A percentile compares a stretch with the other conserved stretches of the same genome.
Evolutionary conservation across 140 eudicot species (phyloP).

Genomic region (Oenanthe javanica): DNA sequence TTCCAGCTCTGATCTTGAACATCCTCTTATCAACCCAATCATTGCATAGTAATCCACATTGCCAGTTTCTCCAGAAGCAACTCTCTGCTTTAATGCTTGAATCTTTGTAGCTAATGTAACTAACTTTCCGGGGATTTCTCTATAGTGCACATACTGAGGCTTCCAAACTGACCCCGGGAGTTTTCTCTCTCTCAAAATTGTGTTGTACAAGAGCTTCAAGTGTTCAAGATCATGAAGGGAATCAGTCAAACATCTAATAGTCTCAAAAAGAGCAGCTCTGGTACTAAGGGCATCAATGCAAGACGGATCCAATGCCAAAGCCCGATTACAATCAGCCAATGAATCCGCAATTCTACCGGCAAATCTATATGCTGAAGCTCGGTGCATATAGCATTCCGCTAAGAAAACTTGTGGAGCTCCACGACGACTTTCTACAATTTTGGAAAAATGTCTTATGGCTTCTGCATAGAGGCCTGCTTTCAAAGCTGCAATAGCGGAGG

Average conservation of each 20-base stretch:
- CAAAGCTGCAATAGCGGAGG: slow-evolving; percentile 83
- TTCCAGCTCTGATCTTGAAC: slow-evolving; percentile 64
- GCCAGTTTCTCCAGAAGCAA: slow-evolving; percentile 74
- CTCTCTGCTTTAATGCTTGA: slow-evolving; percentile 63
- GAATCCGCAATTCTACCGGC: slow-evolving; percentile 72
- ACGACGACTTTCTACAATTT: slow-evolving; percentile 81
- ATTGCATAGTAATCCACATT: slow-evolving; percentile 69
- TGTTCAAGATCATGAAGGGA: slow-evolving; percentile 89
- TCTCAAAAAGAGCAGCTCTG: slow-evolving; percentile 69
- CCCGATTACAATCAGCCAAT: slow-evolving; percentile 75
- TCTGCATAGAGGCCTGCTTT: slow-evolving; percentile 82
- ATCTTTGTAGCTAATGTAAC: slow-evolving; percentile 49
- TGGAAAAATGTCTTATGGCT: slow-evolving; percentile 82
- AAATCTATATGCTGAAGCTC: slow-evolving; percentile 63
- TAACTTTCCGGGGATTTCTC: slow-evolving; percentile 73
- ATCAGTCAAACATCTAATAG: slow-evolving; percentile 66
- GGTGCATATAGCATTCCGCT: slow-evolving; percentile 76
- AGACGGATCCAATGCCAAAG: slow-evolving; percentile 69
- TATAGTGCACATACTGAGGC: slow-evolving; percentile 54
- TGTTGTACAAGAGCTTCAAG: slow-evolving; percentile 62
- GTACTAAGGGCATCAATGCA: slow-evolving; percentile 62
- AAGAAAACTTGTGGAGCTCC: slow-evolving; percentile 89
- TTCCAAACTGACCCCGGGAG: slow-evolving; percentile 88
- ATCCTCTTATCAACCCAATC: slow-evolving; percentile 65
- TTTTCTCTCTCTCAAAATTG: slow-evolving; percentile 66